Conservation (phyloP, 371 early-diverging fungal species). For the Dipsacomyces acuminosporus region DNA sequence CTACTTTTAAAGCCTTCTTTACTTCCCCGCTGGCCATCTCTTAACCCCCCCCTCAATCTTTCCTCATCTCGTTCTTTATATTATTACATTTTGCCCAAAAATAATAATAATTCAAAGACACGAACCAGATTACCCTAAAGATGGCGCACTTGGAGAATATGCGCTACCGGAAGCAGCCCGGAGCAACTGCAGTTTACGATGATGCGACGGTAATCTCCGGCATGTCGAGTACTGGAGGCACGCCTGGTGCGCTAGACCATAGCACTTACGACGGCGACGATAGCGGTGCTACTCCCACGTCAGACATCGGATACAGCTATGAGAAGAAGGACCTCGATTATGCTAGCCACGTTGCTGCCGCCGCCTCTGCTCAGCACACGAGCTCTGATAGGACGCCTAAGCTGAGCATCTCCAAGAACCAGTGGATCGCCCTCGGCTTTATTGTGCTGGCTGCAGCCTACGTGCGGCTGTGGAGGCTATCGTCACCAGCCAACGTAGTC, state of each 20-base stretch:
- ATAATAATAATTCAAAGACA: no score
- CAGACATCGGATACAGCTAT: constrained; percentile 36
- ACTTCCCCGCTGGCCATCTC: no score
- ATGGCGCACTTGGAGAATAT: constrained; percentile 46
- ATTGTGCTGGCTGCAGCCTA: constrained; percentile 41
- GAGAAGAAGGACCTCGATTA: constrained; percentile 44
- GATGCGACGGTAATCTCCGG: constrained; percentile 44
- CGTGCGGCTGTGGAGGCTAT: constrained; percentile 43
- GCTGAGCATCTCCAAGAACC: constrained; percentile 32
- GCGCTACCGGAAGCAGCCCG: constrained; percentile 47
- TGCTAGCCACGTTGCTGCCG: neutral
- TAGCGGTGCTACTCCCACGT: constrained; percentile 2
- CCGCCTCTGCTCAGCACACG: constrained; percentile 7
- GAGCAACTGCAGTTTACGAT: constrained; percentile 31
- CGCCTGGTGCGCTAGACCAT: constrained; percentile 11
- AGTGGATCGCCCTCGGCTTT: constrained; percentile 42
- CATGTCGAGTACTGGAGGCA: constrained; percentile 30
- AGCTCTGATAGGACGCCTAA: constrained; percentile 19
- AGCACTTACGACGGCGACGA: constrained; percentile 12
- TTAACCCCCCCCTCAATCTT: no score
- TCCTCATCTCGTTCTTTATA: no score
- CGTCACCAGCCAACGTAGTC: constrained; percentile 35
- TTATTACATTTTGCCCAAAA: no score
- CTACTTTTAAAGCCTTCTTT: no score
- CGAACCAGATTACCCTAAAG: neutral